Base-by-base conservation (phyloP, 306 rosid genomes). In the Gastrolobium bilobum region DNA sequence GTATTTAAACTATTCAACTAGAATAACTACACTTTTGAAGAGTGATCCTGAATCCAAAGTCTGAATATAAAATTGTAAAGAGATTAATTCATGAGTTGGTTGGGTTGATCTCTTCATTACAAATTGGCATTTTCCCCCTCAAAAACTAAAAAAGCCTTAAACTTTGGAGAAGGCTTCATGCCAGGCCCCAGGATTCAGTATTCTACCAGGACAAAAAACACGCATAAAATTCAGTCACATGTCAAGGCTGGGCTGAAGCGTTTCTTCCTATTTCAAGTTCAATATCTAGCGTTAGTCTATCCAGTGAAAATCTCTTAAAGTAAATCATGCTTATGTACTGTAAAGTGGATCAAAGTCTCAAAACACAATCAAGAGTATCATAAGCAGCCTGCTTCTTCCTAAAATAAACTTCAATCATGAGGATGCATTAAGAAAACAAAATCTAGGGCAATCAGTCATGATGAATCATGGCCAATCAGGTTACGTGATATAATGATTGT, bases 81-180 rank as follows among this genome's bases (percentile, higher is more conserved):
- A 71, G 59, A 71, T 71, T 35, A 20, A 39, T 7, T 72, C 5
- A 20, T 54, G 77, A 54, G 66, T 11, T 56, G 54, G 31, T 72
- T 56, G 40, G 65, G 7, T 69, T 38, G 77, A 39, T 53, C 65
- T 38, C 52, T 53, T 56, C 51, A 10, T 71, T 46, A 35, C 63
- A 58, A 58, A 43, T 58, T 59, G 44, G 31, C 44, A 44, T 43
- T n/a, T 59, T 29, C 1, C 2, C 31, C 43, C 8, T 37, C 4
- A 2, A 61, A 61, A 61, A 13, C 68, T 35, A 35, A 34, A 37
- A 35, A 5, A 13, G 38, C 38, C 30, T n/a, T 37, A 13, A 61
- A 61, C 33, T n/a, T 30, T 4, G 50, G 48, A 3, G 69, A 3
- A 37, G 34, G 33, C 69, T 63, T 14, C 69, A 63, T 14, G 31